phyloP scores from a whole-genome alignment of 768 basidiomycete species.

The Candolleomyces efflorescens region DNA sequence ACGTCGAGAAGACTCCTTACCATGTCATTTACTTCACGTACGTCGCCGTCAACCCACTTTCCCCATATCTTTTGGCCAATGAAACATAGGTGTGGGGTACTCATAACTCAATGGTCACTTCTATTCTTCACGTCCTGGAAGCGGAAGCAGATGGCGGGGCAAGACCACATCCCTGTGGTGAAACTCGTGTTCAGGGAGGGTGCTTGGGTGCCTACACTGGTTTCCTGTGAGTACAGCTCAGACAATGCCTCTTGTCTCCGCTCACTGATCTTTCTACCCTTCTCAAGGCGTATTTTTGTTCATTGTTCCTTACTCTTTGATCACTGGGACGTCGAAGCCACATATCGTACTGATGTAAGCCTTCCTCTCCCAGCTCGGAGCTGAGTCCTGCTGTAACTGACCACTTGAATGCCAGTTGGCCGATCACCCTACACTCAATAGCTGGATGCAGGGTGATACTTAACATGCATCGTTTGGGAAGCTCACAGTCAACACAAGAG shows the following conservation, averaged over 20 bases:
- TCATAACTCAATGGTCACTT: constrained; percentile 2
- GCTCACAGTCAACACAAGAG: background rate
- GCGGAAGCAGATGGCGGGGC: constrained; percentile 1
- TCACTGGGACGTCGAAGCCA: constrained; percentile 2
- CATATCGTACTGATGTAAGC: constrained; percentile 6
- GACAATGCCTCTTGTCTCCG: background rate
- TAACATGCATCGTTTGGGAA: background rate
- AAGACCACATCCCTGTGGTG: background rate
- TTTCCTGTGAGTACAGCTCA: constrained; percentile 1
- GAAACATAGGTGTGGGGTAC: background rate
- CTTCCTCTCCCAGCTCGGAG: background rate
- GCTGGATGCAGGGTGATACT: constrained; percentile 4
- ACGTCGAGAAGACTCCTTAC: constrained; percentile 3
- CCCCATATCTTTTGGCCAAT: background rate
- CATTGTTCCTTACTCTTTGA: constrained; percentile 4
- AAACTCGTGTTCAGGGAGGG: constrained; percentile 6
- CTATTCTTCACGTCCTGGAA: constrained; percentile 6
- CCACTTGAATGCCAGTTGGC: constrained; percentile 1
- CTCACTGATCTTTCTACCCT: background rate
- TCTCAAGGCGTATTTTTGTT: background rate
- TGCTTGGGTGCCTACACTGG: constrained; percentile 1
- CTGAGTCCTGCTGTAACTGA: background rate
- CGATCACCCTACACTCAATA: constrained; percentile 2
- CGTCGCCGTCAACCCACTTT: no score
- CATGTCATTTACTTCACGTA: constrained; percentile 7